These are phyloP conservation scores for Quercus glauca DNA, from an alignment of 306 rosid species.

Conservation along the genomic window DNA sequence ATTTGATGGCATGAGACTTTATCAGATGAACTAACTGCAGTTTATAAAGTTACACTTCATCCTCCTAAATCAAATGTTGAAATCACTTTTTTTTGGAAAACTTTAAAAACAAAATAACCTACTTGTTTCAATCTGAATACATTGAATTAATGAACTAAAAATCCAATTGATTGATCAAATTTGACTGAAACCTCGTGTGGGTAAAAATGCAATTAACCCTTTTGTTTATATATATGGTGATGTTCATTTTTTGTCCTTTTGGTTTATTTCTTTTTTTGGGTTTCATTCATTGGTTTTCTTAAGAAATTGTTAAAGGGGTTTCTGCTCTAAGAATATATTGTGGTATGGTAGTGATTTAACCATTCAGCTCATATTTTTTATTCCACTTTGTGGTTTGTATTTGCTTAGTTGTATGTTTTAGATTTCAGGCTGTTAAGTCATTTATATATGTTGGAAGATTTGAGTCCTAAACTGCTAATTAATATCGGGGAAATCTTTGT, in stretches of 20 bases:
- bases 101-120: no score
- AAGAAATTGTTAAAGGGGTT: neutral
- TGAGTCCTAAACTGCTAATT: neutral
- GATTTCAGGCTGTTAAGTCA: neutral
- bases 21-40: no score
- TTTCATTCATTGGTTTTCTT: neutral
- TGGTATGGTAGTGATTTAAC: no score
- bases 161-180: no score
- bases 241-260: neutral
- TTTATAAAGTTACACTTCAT: no score
- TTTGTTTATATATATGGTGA: neutral
- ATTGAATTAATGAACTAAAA: no score
- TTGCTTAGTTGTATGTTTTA: neutral
- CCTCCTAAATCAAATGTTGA: no score
- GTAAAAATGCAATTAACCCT: no score
- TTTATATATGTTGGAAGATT: neutral
- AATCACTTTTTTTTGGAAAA: no score
- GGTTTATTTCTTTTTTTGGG: neutral
- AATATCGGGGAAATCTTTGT: constrained; percentile 9
- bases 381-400: neutral
- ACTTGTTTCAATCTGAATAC: no score
- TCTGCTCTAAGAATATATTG: neutral
- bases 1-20: no score
- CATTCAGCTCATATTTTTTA: neutral
- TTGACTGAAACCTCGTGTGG: no score